Evolutionary conservation across 2,329 filamentous ascomycete species (phyloP).

Genomic region (Bipolaris victoriae): DNA sequence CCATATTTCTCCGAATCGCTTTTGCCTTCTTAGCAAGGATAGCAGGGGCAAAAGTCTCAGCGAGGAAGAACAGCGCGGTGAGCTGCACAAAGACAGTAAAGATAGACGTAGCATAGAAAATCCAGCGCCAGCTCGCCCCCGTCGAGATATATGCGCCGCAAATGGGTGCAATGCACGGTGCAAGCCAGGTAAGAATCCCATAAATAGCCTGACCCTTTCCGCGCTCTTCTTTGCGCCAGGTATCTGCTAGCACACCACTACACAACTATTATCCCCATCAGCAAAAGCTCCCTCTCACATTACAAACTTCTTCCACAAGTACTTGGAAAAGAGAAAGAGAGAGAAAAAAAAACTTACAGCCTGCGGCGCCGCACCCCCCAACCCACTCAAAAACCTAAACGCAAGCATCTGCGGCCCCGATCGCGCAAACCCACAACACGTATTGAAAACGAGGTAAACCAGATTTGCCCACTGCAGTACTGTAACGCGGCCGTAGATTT

Average conservation of each 20-base stretch:
- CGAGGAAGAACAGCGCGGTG: slow-evolving; percentile 64
- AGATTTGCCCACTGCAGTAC: slow-evolving; percentile 45
- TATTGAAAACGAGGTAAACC: slow-evolving; percentile 44
- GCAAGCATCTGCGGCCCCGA: slow-evolving; percentile 40
- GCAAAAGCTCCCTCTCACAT: no score
- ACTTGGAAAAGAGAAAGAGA: no score
- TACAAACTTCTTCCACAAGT: no score
- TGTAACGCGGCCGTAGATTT: slow-evolving; percentile 44
- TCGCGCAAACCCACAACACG: slow-evolving; percentile 43
- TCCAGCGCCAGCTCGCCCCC: slow-evolving; percentile 67
- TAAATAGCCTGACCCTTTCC: slow-evolving; percentile 68
- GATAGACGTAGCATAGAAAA: slow-evolving; percentile 71
- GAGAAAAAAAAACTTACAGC: slow-evolving; percentile 25
- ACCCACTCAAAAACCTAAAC: slow-evolving; percentile 44
- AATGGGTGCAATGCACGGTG: slow-evolving; percentile 63
- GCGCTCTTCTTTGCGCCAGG: slow-evolving; percentile 65
- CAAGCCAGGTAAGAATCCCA: slow-evolving; percentile 66
- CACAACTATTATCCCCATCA: slow-evolving; percentile 12
- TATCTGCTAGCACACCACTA: slow-evolving; percentile 55
- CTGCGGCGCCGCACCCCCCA: slow-evolving; percentile 44
- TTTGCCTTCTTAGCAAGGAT: slow-evolving; percentile 55
- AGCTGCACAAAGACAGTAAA: slow-evolving; percentile 65
- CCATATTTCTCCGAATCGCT: slow-evolving; percentile 38
- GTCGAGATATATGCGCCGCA: slow-evolving; percentile 36
- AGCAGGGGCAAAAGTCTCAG: slow-evolving; percentile 56